Evolutionary conservation across 352 stramenopile species (phyloP).

Genomic region (Nothophytophthora sp.): DNA sequence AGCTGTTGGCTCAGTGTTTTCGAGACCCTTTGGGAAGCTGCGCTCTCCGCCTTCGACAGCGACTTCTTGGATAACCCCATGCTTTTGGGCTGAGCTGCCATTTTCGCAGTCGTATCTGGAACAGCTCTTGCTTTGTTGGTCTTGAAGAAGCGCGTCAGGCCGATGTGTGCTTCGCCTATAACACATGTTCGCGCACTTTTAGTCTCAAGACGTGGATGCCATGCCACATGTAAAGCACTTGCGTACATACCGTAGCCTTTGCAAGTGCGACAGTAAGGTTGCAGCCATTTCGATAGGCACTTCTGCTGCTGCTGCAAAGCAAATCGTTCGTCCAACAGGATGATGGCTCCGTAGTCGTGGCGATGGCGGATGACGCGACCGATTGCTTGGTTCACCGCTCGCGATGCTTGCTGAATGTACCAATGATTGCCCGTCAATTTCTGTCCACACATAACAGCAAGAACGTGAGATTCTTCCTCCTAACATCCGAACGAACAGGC

Average conservation of each 20-base stretch:
- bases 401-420: constrained; percentile 98
- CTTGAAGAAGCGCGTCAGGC: constrained; percentile 84
- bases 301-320: constrained; percentile 87
- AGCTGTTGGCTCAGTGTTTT: constrained; percentile 11
- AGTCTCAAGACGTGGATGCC: too few species aligned
- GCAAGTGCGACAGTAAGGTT: constrained; percentile 71
- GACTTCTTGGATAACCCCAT: constrained; percentile 39
- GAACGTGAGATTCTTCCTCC: not conserved
- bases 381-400: constrained; percentile 99
- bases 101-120: constrained; percentile 26
- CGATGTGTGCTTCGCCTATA: constrained; percentile 81
- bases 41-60: constrained; percentile 13
- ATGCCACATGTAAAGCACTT: too few species aligned
- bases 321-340: constrained; percentile 98
- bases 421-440: constrained; percentile 96
- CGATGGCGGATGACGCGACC: constrained; percentile 98
- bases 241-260: constrained; percentile 63
- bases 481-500: not conserved
- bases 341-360: constrained; percentile 97
- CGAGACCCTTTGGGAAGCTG: constrained; percentile 18
- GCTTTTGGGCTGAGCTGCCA: constrained; percentile 32
- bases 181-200: constrained; percentile 4
- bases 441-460: constrained; percentile 19
- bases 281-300: constrained; percentile 96
- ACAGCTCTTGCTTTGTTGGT: constrained; percentile 55